Evolutionary conservation across 495 filamentous ascomycete species (phyloP).

Genomic region (Oleoguttula mirabilis): DNA sequence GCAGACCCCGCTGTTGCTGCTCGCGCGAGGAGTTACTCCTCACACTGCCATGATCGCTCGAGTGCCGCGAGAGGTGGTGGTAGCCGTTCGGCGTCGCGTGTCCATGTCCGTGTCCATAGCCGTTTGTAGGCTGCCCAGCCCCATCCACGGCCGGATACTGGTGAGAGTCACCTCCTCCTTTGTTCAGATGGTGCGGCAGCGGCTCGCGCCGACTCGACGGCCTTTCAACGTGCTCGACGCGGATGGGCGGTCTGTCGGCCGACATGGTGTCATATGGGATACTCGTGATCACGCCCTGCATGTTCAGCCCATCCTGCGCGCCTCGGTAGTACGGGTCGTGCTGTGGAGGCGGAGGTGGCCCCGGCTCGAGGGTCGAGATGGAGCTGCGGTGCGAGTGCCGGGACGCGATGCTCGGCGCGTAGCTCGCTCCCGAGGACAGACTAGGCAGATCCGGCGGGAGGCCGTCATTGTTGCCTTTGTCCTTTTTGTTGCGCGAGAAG

Average conservation of each 20-base stretch:
- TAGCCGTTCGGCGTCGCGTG: slow-evolving; percentile 17
- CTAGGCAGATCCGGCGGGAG: slow-evolving; percentile 34
- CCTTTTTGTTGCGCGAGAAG: slow-evolving; percentile 71
- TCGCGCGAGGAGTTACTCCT: slow-evolving; percentile 34
- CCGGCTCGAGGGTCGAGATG: slow-evolving; percentile 57
- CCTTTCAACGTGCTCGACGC: slow-evolving; percentile 64
- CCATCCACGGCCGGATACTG: slow-evolving; percentile 74
- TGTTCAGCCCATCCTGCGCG: slow-evolving; percentile 44
- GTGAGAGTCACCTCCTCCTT: slow-evolving; percentile 66
- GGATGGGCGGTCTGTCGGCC: slow-evolving; percentile 56
- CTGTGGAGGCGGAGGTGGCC: too few relatives aligned
- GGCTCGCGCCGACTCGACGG: slow-evolving; percentile 54
- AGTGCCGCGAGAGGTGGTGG: slow-evolving; percentile 23
- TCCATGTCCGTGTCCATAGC: background rate
- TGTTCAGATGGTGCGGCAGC: slow-evolving; percentile 69
- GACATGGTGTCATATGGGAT: slow-evolving; percentile 78
- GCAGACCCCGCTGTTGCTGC: background rate
- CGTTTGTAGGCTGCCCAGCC: background rate
- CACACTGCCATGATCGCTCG: slow-evolving; percentile 56
- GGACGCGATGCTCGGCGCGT: slow-evolving; percentile 54
- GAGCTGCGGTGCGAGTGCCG: slow-evolving; percentile 71
- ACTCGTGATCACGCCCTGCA: slow-evolving; percentile 71
- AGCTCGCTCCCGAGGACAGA: slow-evolving; percentile 5
- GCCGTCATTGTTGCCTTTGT: slow-evolving; percentile 50
- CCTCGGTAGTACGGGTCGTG: slow-evolving; percentile 26